Percentiles rank a stretch among this genome's conserved stretches.
Evolutionary conservation across 2,329 filamentous ascomycete genomes (phyloP).

Genomic region (Geosmithia putterillii): DNA sequence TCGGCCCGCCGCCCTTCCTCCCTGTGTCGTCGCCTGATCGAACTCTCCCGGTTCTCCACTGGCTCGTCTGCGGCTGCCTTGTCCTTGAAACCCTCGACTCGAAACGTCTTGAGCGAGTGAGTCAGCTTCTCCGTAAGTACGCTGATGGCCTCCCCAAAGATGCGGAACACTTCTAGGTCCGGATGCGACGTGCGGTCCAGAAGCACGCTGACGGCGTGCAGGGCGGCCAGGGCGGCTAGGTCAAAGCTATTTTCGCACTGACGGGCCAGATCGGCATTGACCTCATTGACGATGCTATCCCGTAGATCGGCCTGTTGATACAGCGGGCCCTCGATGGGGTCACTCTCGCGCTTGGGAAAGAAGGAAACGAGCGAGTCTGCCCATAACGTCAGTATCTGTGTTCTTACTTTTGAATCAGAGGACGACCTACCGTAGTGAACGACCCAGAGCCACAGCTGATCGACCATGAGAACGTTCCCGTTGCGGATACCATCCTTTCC

Average conservation of each 20-base stretch:
- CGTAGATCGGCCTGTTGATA: constrained; percentile 49
- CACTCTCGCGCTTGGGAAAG: constrained; percentile 42
- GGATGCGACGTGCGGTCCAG: constrained; percentile 47
- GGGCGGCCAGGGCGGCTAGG: constrained; percentile 47
- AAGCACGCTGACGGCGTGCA: constrained; percentile 50
- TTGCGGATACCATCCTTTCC: constrained; percentile 26
- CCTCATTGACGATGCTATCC: constrained; percentile 52
- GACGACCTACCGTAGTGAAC: constrained; percentile 34
- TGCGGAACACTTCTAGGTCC: constrained; percentile 50
- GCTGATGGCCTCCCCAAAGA: constrained; percentile 55
- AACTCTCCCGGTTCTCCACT: constrained; percentile 25
- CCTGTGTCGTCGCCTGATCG: constrained; percentile 24
- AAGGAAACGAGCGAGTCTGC: constrained; percentile 39
- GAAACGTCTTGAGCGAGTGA: constrained; percentile 47
- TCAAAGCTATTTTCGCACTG: constrained; percentile 50
- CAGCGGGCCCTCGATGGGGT: constrained; percentile 38
- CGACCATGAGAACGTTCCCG: constrained; percentile 53
- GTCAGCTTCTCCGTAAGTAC: constrained; percentile 52
- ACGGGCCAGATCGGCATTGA: constrained; percentile 51
- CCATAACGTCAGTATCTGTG: constrained; percentile 2
- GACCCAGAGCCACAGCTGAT: constrained; percentile 52
- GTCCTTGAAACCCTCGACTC: constrained; percentile 41
- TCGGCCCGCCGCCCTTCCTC: constrained; percentile 33
- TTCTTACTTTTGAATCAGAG: neutral
- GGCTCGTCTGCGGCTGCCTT: constrained; percentile 25